phyloP scores from a whole-genome alignment of 2,329 filamentous ascomycete species.

The Elsinoe australis region DNA sequence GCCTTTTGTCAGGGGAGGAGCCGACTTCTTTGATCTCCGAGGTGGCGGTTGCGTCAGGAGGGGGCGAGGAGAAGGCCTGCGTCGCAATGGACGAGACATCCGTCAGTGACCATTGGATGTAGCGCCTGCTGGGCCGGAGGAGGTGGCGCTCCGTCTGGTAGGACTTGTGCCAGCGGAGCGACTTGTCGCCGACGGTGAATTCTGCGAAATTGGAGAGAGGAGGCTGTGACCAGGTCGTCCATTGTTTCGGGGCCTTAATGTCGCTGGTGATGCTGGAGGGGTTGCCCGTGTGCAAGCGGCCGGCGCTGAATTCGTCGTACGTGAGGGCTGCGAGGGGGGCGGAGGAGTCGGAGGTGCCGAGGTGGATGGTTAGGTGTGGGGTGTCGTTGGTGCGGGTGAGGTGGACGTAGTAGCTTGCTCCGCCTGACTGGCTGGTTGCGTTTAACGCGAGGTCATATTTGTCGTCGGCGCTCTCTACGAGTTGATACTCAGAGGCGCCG shows the following conservation, averaged over 20 bases:
- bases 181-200: background rate
- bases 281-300: background rate
- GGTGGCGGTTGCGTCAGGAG: too few species aligned
- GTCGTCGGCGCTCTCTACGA: background rate
- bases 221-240: background rate
- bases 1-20: too few species aligned
- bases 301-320: background rate
- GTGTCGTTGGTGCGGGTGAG: background rate
- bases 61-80: too few species aligned
- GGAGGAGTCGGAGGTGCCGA: background rate
- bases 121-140: background rate
- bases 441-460: background rate
- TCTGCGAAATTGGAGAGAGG: background rate
- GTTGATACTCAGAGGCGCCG: background rate
- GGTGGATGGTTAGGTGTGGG: conserved; percentile 6
- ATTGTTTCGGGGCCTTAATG: background rate
- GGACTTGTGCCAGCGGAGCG: conserved; percentile 1
- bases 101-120: conserved; percentile 2
- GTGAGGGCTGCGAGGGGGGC: background rate
- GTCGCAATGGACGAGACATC: too few species aligned
- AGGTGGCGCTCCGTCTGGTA: conserved; percentile 4
- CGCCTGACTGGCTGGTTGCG: background rate
- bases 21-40: too few species aligned
- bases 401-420: background rate
- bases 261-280: background rate